Evolutionary conservation across 2,329 filamentous ascomycete genomes (phyloP).

Genomic region (Dryadomyces quercus-mongolicae): DNA sequence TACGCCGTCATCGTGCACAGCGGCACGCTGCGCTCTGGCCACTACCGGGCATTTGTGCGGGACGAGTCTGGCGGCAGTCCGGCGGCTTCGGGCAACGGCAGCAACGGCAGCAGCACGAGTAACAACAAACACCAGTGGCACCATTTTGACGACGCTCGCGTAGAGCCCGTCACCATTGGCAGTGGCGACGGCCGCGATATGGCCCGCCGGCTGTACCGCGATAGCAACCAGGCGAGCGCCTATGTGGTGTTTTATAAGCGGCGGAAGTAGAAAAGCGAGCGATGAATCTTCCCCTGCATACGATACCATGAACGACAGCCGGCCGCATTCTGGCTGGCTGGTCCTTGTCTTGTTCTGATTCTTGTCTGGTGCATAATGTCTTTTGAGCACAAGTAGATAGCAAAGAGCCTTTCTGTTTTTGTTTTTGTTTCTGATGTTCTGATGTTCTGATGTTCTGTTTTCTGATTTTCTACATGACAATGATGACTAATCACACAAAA

Average conservation of each 20-base stretch:
- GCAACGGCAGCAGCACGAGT: background rate
- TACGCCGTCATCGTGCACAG: conserved; percentile 83
- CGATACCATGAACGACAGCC: background rate
- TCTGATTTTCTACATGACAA: background rate
- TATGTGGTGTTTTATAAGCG: conserved; percentile 15
- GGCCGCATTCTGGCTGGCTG: no score
- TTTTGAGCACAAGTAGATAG: no score
- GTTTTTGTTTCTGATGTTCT: no score
- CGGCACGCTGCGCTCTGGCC: conserved; percentile 53
- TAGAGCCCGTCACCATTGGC: conserved; percentile 12
- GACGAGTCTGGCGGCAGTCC: conserved; percentile 31
- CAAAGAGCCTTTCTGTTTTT: background rate
- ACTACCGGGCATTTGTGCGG: conserved; percentile 65
- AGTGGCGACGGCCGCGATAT: conserved; percentile 13
- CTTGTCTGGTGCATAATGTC: background rate
- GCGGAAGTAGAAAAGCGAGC: background rate
- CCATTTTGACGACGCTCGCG: conserved; percentile 31
- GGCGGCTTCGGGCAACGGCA: conserved; percentile 18
- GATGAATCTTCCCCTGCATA: background rate
- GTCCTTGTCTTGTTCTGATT: no score
- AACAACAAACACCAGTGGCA: conserved; percentile 27
- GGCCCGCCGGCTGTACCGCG: conserved; percentile 12
- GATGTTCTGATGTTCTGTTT: no score
- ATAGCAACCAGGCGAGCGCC: conserved; percentile 10
- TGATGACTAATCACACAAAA: background rate